Conservation (phyloP, 106 monocot genomes). For the Dactylorhiza incarnata region DNA sequence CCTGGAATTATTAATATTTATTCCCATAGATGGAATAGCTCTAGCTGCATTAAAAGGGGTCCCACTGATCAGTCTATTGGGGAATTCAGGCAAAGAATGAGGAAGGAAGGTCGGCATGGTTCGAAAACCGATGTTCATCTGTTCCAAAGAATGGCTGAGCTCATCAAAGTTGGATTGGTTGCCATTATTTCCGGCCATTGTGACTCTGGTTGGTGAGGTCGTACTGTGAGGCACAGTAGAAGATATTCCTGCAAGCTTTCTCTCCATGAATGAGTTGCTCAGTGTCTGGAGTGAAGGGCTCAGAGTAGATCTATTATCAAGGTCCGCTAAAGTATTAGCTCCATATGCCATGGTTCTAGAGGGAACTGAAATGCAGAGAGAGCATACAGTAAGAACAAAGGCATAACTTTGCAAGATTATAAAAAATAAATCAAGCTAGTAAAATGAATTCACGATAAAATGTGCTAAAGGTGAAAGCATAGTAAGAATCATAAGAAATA, state of each 20-base stretch:
- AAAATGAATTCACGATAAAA: too few species aligned
- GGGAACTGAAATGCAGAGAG: slow-evolving; percentile 9
- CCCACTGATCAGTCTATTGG: slow-evolving; percentile 32
- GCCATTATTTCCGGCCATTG: slow-evolving; percentile 26
- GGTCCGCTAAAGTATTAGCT: slow-evolving; percentile 18
- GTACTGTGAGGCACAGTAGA: slow-evolving; percentile 33
- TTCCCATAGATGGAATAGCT: slow-evolving; percentile 30
- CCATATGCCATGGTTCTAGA: slow-evolving; percentile 32
- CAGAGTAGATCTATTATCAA: slow-evolving; percentile 40
- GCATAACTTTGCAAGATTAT: not conserved
- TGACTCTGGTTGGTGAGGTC: slow-evolving; percentile 34
- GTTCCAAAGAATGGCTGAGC: slow-evolving; percentile 41
- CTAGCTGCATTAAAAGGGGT: slow-evolving; percentile 38
- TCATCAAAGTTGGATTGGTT: slow-evolving; percentile 30
- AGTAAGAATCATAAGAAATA: not conserved
- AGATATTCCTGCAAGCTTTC: slow-evolving; percentile 27
- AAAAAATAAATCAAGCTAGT: not conserved
- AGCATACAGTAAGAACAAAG: not conserved
- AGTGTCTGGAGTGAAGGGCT: slow-evolving; percentile 33
- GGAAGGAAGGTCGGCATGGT: slow-evolving; percentile 34
- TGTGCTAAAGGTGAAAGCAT: not conserved
- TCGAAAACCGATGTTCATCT: slow-evolving; percentile 53
- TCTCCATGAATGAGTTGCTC: slow-evolving; percentile 30
- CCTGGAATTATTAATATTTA: slow-evolving; percentile 36
- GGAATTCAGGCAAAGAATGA: slow-evolving; percentile 70